Percentiles rank a stretch among this genome's conserved stretches.
Evolutionary conservation across 228 moss, liverwort and hornwort genomes (phyloP).

Genomic region (Sphagnum magellanicum): DNA sequence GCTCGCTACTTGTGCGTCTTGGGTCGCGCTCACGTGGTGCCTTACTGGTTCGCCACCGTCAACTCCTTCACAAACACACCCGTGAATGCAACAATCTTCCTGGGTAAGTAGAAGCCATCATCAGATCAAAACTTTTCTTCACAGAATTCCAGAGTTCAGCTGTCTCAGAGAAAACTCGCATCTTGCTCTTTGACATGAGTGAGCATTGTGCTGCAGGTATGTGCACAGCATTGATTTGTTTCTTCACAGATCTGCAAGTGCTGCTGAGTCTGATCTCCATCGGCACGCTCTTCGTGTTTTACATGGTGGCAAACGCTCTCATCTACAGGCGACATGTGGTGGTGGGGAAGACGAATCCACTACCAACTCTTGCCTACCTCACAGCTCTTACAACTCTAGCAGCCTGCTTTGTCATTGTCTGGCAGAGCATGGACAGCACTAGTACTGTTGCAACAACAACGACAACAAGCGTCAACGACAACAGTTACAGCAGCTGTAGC

Average conservation of each 20-base stretch:
- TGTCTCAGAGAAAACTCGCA: no score
- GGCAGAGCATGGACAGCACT: slow-evolving; percentile 50
- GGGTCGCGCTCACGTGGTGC: slow-evolving; percentile 85
- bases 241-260: slow-evolving; percentile 71
- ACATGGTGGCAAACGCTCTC: slow-evolving; percentile 94
- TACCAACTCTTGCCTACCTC: slow-evolving; percentile 52
- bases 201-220: neutral
- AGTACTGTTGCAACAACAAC: neutral
- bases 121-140: no score
- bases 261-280: slow-evolving; percentile 87
- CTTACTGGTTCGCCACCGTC: slow-evolving; percentile 75
- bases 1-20: slow-evolving; percentile 94
- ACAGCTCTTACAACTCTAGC: slow-evolving; percentile 42
- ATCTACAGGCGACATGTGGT: slow-evolving; percentile 75
- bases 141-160: no score
- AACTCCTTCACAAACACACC: slow-evolving; percentile 72
- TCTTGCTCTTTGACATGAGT: no score
- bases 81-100: slow-evolving; percentile 76
- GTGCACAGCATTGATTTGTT: slow-evolving; percentile 66
- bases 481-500: no score
- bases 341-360: slow-evolving; percentile 32
- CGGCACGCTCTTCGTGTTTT: slow-evolving; percentile 94
- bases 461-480: no score
- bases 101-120: slow-evolving; percentile 17
- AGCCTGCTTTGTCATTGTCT: slow-evolving; percentile 45